Conservation (phyloP, 2,329 filamentous ascomycete genomes). For the Thielaviopsis ethacetica region DNA sequence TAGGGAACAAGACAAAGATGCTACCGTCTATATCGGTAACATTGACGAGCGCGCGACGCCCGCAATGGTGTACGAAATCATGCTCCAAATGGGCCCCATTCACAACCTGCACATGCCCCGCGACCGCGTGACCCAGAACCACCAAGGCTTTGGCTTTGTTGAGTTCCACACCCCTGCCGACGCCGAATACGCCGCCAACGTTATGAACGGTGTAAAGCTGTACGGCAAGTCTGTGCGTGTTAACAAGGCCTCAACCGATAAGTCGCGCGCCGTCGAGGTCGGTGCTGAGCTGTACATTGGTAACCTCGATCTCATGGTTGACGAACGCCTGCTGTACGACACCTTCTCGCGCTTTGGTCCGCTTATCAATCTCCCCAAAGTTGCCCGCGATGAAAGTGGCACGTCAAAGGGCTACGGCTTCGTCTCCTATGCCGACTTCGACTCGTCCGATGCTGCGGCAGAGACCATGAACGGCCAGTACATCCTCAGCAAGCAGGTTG, state of each 20-base stretch:
- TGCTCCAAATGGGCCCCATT: slow-evolving; percentile 94
- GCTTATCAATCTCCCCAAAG: slow-evolving; percentile 71
- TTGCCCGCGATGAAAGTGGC: slow-evolving; percentile 76
- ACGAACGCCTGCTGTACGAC: slow-evolving; percentile 91
- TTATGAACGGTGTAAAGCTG: slow-evolving; percentile 90
- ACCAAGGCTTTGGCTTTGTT: slow-evolving; percentile 98
- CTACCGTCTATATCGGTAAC: slow-evolving; percentile 94
- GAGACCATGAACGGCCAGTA: slow-evolving; percentile 91
- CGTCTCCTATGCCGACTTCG: slow-evolving; percentile 83
- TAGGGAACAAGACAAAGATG: slow-evolving; percentile 96
- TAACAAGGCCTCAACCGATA: slow-evolving; percentile 83
- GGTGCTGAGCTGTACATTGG: slow-evolving; percentile 95
- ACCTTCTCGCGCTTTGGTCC: slow-evolving; percentile 84
- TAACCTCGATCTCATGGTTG: slow-evolving; percentile 84
- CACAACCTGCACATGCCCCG: slow-evolving; percentile 97
- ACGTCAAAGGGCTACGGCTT: slow-evolving; percentile 93
- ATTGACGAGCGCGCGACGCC: slow-evolving; percentile 92
- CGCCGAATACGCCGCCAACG: slow-evolving; percentile 88
- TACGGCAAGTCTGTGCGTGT: slow-evolving; percentile 92
- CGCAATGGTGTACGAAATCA: slow-evolving; percentile 87
- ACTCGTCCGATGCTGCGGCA: slow-evolving; percentile 81
- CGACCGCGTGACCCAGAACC: slow-evolving; percentile 89
- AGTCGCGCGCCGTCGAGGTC: slow-evolving; percentile 62
- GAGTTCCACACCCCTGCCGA: slow-evolving; percentile 93
- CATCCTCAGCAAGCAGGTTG: slow-evolving; percentile 90